Conservation (phyloP, 2,329 filamentous ascomycete species). For the Aspergillus persii region DNA sequence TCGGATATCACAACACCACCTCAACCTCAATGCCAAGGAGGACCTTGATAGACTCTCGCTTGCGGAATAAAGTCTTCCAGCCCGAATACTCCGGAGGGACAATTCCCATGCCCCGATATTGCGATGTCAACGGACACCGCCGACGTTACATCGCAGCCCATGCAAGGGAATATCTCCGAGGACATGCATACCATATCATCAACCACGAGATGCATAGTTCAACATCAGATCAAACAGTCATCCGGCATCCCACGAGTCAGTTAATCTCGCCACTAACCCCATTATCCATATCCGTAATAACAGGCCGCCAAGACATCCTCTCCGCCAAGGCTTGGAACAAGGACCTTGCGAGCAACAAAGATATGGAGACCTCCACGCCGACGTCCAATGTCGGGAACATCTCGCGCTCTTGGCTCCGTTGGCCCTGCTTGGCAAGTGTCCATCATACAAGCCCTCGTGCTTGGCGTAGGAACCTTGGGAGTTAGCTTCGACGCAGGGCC, state of each 20-base stretch:
- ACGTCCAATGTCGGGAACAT: neutral
- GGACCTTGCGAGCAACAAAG: constrained; percentile 21
- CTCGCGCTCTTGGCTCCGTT: neutral
- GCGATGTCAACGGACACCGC: neutral
- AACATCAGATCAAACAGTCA: too few species aligned
- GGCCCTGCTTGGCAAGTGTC: neutral
- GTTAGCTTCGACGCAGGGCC: constrained; percentile 8
- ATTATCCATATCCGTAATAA: too few species aligned
- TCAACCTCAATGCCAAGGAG: neutral
- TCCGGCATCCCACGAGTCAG: too few species aligned
- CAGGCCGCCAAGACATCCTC: neutral
- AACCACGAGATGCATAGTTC: too few species aligned
- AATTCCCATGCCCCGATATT: neutral
- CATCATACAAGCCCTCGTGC: constrained; percentile 6
- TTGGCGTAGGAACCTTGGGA: constrained; percentile 25
- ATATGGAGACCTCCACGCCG: neutral
- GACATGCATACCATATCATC: neutral
- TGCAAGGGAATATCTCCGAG: neutral
- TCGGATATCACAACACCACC: neutral
- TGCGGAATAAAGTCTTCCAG: neutral
- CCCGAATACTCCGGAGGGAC: neutral
- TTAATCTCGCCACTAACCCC: too few species aligned
- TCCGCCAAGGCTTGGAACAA: constrained; percentile 5
- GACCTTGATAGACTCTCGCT: neutral
- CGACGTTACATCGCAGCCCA: neutral